Percentiles rank a stretch among this genome's conserved stretches.
phyloP scores from a whole-genome alignment of 2,329 filamentous ascomycete species.

The Eutypella sp. region DNA sequence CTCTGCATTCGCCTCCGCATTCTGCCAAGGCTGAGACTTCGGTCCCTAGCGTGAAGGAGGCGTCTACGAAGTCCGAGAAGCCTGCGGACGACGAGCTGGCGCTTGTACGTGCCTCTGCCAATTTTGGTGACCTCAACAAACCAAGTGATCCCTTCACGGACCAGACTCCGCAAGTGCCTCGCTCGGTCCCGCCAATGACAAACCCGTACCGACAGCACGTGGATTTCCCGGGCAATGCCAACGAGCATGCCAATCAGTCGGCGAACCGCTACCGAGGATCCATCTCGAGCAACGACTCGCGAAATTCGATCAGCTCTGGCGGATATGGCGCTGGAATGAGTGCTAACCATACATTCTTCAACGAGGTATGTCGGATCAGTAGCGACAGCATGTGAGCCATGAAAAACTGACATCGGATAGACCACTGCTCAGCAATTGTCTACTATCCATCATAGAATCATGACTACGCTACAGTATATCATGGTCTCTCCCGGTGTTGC shows the following conservation, averaged over 20 bases:
- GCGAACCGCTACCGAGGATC: not conserved
- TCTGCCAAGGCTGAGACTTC: constrained; percentile 8
- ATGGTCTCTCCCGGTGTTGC: constrained; percentile 15
- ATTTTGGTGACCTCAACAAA: constrained; percentile 9
- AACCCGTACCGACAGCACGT: constrained; percentile 4
- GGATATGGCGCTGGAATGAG: not conserved
- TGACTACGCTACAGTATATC: constrained; percentile 16
- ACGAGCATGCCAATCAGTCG: too few relatives aligned
- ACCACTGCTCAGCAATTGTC: constrained; percentile 4
- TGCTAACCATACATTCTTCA: not conserved
- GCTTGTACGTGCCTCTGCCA: constrained; percentile 15
- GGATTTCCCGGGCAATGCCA: too few relatives aligned
- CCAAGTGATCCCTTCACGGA: constrained; percentile 9
- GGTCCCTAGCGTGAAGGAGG: too few relatives aligned
- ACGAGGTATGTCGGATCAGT: too few relatives aligned
- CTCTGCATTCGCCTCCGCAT: constrained; percentile 7
- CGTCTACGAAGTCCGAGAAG: constrained; percentile 2
- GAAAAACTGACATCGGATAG: constrained; percentile 1
- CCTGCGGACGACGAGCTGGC: constrained; percentile 17
- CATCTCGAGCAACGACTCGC: constrained; percentile 1
- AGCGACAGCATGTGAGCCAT: not conserved
- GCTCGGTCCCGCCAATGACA: constrained; percentile 10
- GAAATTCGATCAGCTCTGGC: too few relatives aligned
- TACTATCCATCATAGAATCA: constrained; percentile 10
- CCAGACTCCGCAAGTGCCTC: constrained; percentile 8